Evolutionary conservation across 768 basidiomycete genomes (phyloP).

Genomic region (Zangia roseola): DNA sequence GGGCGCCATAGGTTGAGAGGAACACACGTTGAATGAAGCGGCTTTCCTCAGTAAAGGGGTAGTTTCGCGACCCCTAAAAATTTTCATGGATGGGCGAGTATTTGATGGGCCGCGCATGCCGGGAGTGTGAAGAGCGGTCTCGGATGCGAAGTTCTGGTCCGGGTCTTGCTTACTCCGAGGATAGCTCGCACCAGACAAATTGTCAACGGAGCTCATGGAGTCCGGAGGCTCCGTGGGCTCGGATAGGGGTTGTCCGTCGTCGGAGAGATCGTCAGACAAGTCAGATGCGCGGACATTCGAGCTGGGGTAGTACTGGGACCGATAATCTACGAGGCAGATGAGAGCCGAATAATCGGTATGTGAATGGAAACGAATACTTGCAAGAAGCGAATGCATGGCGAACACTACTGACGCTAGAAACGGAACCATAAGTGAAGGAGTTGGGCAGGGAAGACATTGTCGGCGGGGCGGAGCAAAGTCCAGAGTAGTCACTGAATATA

Average conservation of each 20-base stretch:
- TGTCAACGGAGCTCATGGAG: not conserved
- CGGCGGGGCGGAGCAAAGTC: not conserved
- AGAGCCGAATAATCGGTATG: not conserved
- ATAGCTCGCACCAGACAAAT: conserved; percentile 9
- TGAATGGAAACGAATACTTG: conserved; percentile 28
- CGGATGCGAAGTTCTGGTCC: conserved; percentile 1
- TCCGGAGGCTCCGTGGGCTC: conserved; percentile 2
- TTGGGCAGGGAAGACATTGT: conserved; percentile 46
- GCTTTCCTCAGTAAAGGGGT: conserved; percentile 43
- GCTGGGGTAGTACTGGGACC: conserved; percentile 65
- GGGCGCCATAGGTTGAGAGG: conserved; percentile 1
- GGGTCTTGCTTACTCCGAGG: not conserved
- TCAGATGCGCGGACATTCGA: conserved; percentile 55
- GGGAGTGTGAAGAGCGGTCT: conserved; percentile 24
- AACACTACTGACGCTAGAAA: conserved; percentile 48
- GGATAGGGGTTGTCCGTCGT: conserved; percentile 27
- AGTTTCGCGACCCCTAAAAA: conserved; percentile 13
- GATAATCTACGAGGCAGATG: conserved; percentile 48
- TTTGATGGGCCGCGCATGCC: conserved; percentile 2
- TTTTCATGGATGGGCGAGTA: not conserved
- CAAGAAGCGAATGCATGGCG: conserved; percentile 62
- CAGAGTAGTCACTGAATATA: not conserved
- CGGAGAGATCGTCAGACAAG: conserved; percentile 37
- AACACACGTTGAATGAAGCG: conserved; percentile 33
- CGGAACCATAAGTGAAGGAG: conserved; percentile 46